Evolutionary conservation across 352 stramenopile genomes (phyloP), one percentile per base, ranked within the genome.

Genomic region (Phytophthora sp.): DNA sequence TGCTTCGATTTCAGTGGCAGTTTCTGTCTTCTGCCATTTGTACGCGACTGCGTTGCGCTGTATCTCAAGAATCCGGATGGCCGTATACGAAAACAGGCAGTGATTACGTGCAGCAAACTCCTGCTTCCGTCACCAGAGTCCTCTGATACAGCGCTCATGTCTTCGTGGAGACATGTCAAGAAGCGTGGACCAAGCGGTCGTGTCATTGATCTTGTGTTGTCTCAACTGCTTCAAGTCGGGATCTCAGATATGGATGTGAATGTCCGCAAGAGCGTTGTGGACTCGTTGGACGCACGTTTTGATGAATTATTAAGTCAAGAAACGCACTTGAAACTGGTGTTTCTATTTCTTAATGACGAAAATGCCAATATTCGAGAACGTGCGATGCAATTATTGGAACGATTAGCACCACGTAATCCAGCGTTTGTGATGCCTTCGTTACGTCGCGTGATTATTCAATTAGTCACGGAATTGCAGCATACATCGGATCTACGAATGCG

Each of bases 261-360:
- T 24, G 94, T 99, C 20, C 91, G 97, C 9, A 86, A 93, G 45
- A 98, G 90, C 58, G 89, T 99, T n/a, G 87, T 99, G 7, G 79
- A 89, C 24, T 97, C 91, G 6, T 77, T 99, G 6, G 89, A 98
- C 66, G 68, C 77, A 15, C 76, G 94, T 7, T 99, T 98, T 59
- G 97, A 99, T 79, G 74, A 88, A 24, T 89, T 98, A 59, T 72
- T 99, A 45, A 97, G 82, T 54, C 94, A 98, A 50, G 74, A 94
- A n/a, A 77, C 90, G 44, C 91, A 99, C 72, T 76, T 99, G 21
- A 86, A 90, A 56, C 73, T 94, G 33, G 62, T 99, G 1, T 98
- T 99, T 58, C 80, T 98, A 18, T 73, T 99, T 9, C 73, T 99
- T 3, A 97, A 99, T 75, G 98, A 99, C 66, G 88, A 95, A 50